Base-by-base conservation (phyloP, 1,284 basidiomycete genomes). In the Melampsora larici-populina region DNA sequence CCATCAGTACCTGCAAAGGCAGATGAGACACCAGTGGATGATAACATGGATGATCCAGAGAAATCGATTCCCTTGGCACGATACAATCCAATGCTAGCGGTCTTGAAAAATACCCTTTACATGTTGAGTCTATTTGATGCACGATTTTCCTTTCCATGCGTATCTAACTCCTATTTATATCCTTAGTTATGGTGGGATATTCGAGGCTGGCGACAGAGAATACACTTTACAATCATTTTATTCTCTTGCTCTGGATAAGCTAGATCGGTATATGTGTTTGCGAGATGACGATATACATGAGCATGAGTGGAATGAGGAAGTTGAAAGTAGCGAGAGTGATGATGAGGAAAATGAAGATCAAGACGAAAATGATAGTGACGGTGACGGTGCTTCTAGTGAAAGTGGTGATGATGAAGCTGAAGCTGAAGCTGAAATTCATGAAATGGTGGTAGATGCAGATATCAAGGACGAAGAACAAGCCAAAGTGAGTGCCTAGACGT, bases 61-160 rank as follows among this genome's bases (percentile, higher is more conserved):
- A 85, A 88, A 79, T 90, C 90, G 0, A 84, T 87, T 0, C 94
- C 94, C 0, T 85, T 91, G 11, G 87, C 89, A 0, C 87, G 94
- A n/a, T 97, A 95, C 84, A 97, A 97, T 81, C 88, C 92, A 1
- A 96, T 97, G 93, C 86, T 96, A 11, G 90, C 93, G 0, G 90
- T 96, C 1, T 86, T 93, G 68, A 88, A 90, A 46, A 96, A 95
- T 83, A 93, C 90, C 0, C 84, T 95, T 0, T 95, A 92, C 83
- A 90, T 95, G 91, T 92, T 79, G 51, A 60, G 64, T 65, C 58
- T 21, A 24, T 26, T 3, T 21, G 13, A 33, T 36, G 48, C 36
- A 72, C 18, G 3, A 6, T 55, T 70, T 49, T n/a, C 24, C 33
- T 36, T n/a, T 4, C 55, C 49, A 51, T 26, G 1, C 36, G 21